Conservation (phyloP, 345 rosid species). For the Rhizophora mangle region DNA sequence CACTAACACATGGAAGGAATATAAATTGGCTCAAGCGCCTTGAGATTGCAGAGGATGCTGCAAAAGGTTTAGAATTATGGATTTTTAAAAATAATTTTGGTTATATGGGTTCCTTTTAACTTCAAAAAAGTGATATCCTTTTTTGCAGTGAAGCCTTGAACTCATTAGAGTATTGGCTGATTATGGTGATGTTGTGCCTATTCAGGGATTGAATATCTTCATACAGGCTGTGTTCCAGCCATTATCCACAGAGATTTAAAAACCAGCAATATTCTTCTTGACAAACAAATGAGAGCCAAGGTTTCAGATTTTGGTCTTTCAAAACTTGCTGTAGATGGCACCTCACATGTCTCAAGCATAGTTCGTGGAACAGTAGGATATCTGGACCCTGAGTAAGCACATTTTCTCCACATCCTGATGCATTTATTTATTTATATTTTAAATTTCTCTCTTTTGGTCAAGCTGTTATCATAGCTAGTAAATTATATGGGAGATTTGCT, state of each 20-base stretch:
- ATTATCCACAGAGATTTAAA: slow-evolving; percentile 94
- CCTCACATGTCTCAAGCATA: slow-evolving; percentile 93
- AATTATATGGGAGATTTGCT: neutral
- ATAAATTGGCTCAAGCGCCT: slow-evolving; percentile 91
- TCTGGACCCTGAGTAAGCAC: slow-evolving; percentile 91
- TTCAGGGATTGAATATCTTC: slow-evolving; percentile 95
- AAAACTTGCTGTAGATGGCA: slow-evolving; percentile 79
- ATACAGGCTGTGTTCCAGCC: slow-evolving; percentile 94
- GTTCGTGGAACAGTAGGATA: slow-evolving; percentile 99
- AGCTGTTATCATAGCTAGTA: slow-evolving; percentile 5
- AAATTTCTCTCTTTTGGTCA: slow-evolving; percentile 4
- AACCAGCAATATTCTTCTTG: slow-evolving; percentile 93
- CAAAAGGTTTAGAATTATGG: slow-evolving; percentile 51
- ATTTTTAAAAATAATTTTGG: neutral
- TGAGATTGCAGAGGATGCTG: slow-evolving; percentile 95
- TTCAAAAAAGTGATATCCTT: too few species aligned
- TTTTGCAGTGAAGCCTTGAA: neutral
- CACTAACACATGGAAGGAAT: slow-evolving; percentile 51
- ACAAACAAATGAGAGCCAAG: slow-evolving; percentile 81
- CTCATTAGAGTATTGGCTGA: slow-evolving; percentile 10
- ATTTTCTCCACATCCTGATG: neutral
- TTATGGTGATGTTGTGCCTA: slow-evolving; percentile 10
- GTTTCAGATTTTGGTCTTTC: slow-evolving; percentile 98
- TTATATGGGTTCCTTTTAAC: too few species aligned
- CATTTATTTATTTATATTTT: neutral